These are phyloP conservation scores for Syzygium syzygioides DNA, from an alignment of 441 rosid species.

Conservation along the genomic window DNA sequence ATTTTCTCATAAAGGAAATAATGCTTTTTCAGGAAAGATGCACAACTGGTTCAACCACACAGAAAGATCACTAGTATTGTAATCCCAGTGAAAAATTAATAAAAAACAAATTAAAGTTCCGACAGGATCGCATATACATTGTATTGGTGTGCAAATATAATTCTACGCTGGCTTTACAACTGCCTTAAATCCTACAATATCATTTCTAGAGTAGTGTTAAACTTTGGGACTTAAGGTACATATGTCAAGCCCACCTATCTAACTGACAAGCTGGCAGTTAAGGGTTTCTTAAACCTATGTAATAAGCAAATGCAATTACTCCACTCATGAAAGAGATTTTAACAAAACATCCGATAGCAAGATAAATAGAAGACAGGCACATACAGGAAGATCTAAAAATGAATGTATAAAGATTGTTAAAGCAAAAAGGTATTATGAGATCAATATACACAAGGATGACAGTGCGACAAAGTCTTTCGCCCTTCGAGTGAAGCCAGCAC, in stretches of 20 bases:
- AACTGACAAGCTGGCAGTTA: background rate
- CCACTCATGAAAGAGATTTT: background rate
- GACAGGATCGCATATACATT: background rate
- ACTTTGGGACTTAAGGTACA: background rate
- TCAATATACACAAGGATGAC: background rate
- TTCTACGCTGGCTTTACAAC: background rate
- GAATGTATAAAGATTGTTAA: background rate
- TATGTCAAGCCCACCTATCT: background rate
- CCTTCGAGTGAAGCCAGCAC: too few species aligned
- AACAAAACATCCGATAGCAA: background rate
- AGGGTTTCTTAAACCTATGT: too few species aligned
- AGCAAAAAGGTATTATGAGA: background rate
- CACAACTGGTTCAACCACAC: background rate
- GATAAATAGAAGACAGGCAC: background rate
- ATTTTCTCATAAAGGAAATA: background rate
- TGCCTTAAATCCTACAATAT: background rate
- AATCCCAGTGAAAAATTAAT: background rate
- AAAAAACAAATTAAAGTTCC: background rate
- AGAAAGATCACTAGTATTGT: background rate
- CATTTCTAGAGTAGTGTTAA: background rate
- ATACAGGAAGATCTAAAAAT: background rate
- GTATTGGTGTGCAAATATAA: background rate
- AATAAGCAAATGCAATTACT: background rate
- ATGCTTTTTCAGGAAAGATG: background rate
- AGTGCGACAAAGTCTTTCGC: background rate